Conservation (phyloP, 768 basidiomycete species). For the Chiua virens region DNA sequence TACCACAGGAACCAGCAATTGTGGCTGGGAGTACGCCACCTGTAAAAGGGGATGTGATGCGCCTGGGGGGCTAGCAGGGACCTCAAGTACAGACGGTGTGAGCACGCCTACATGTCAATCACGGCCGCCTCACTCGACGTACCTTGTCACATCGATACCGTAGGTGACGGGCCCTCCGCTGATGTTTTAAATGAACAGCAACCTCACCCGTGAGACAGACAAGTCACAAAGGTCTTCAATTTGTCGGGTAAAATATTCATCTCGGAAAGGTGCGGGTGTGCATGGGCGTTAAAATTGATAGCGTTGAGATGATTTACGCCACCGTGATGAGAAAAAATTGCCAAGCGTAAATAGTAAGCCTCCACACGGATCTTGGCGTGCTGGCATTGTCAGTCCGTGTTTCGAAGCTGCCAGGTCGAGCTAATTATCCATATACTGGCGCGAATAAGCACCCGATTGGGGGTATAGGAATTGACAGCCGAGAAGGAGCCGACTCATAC, state of each 20-base stretch:
- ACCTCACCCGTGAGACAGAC: constrained; percentile 11
- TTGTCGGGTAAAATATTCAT: constrained; percentile 12
- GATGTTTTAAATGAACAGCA: constrained; percentile 4
- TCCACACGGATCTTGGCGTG: constrained; percentile 6
- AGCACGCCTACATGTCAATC: constrained; percentile 8
- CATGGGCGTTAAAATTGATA: constrained; percentile 4
- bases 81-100: constrained; percentile 3
- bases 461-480: constrained; percentile 7
- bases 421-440: constrained; percentile 5
- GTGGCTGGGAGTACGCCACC: neutral
- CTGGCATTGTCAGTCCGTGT: neutral
- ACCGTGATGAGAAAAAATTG: constrained; percentile 1
- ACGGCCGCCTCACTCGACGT: constrained; percentile 6
- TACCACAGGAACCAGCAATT: neutral
- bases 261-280: constrained; percentile 5
- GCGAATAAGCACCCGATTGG: constrained; percentile 11
- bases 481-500: constrained; percentile 20
- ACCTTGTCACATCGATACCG: constrained; percentile 7
- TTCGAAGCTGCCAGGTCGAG: neutral
- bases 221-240: neutral
- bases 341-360: neutral
- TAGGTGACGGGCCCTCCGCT: constrained; percentile 2
- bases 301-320: constrained; percentile 3
- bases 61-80: neutral
- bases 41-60: neutral